Evolutionary conservation across 108 stramenopile species (phyloP), one percentile per base, ranked within the genome.

Genomic region (Cylindrotheca fusiformis): DNA sequence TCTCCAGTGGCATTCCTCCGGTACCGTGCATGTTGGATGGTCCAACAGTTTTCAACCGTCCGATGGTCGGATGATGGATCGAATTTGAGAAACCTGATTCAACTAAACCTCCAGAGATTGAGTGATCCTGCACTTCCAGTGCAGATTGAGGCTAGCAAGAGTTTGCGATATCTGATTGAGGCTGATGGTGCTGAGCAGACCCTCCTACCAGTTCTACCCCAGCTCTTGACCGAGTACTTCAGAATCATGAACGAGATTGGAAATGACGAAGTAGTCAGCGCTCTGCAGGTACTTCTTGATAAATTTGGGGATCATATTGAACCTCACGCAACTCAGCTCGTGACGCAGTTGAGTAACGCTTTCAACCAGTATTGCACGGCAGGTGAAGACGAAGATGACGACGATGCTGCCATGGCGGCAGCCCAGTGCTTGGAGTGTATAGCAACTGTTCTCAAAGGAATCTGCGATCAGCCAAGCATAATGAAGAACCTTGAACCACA

Each of bases 211-310:
- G 91, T 95, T 18, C 78, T 98, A 5, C 95, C 95, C 33, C 87
- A 94, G 45, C 76, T 98, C 32, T 77, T 98, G 72, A 93, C 88
- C 44, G 93, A 96, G 68, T 98, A 96, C 69, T 98, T 98, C 85
- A 79, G 95, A 50, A 97, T 98, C 71, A 97, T 98, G 96, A 90
- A 90, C 58, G 95, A 96, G 73, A 96, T 97, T 64, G 96, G 95
- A 20, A 94, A 94, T 52, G 97, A 98, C 61, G 90, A 94, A 74
- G 97, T 97, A 23, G 93, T 97, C 1, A 79, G 86, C 32, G 95
- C 95, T 4, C 77, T 98, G 47, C 92, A 97, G 60, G 89, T 92
- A 5, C 87, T 98, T 36, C 81, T 98, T 55, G 95, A 96, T 48
- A 87, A 84, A 52, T 98, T 92, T 76, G 94, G 95, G 12, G 95